Base-by-base conservation (phyloP, 2,329 filamentous ascomycete genomes). In the Epichloe hybrida region DNA sequence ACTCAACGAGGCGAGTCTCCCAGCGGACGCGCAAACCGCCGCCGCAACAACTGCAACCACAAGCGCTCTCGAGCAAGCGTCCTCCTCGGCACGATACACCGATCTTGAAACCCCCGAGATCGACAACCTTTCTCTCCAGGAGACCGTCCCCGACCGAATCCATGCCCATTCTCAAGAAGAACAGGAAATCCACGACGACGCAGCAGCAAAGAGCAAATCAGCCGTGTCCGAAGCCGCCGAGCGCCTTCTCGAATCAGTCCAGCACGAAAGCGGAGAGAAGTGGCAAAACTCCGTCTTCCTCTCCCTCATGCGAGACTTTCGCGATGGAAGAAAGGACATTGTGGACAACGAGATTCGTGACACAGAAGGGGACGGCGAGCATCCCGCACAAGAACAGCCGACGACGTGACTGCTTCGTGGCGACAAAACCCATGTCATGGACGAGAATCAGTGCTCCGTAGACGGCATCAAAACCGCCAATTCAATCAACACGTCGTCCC, bases 271-370 rank as follows among this genome's bases (percentile, higher is more conserved):
- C 43, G 69, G 69, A 41, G 70, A 72, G 8, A 72, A 72, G 55
- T 72, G 70, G 70, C 69, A 70, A 54, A 70, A 72, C 43, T 72
- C 70, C 0, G 60, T 64, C n/a, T 72, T 72, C 41, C 59, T 72
- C 7, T 66, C 66, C 0, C 61, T 72, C 4, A 72, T 72, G 70
- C 66, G 68, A 17, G 70, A 72, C 50, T 72, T 72, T 44, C 62
- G 68, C 8, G 70, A 72, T 46, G 70, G 70, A 1, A 65, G 59
- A 21, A 72, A 72, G 54, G 69, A 71, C 20, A 70, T 72, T 46
- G 57, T 71, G 12, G 64, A 69, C 42, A 65, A 72, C 35, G 62
- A 71, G 57, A 68, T 72, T 27, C 61, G 62, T 5, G 63, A 65
- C 41, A 67, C 59, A 1, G 55, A 57, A 0, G 58, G 53, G 4